Evolutionary conservation across 768 basidiomycete genomes (phyloP), one percentile per base, ranked within the genome.

Genomic region (Naganishia friedmannii): DNA sequence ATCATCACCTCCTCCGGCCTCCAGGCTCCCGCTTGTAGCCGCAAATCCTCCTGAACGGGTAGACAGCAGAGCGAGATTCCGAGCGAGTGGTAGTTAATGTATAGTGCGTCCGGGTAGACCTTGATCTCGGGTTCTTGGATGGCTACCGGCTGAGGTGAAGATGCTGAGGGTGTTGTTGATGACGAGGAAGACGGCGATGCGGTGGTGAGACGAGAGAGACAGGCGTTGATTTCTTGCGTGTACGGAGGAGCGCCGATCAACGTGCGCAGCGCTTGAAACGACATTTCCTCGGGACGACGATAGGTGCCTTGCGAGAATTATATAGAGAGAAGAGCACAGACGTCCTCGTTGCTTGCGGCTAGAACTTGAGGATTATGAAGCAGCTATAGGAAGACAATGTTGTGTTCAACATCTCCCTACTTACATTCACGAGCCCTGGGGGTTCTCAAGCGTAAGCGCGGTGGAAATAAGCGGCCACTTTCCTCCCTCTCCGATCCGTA

Each of bases 31-130:
- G 84, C 79, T 63, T 80, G 81, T 37, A 85, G 75, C 23, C 84
- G 85, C 12, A 81, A 76, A 67, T 77, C 29, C 87, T 88, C 23
- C 85, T 82, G 63, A 5, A 81, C 81, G 6, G 92, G 91, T 28
- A 84, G 73, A 83, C 89, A 94, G 74, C 89, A 86, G 55, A 96
- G 82, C 73, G 92, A 94, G 75, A 95, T 75, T 13, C 94, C 94
- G 34, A 94, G 84, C 0, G 84, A 37, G 76, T 85, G 85, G 82
- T 92, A 94, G 79, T 91, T 94, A 83, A 91, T 86, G 83, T 93
- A 98, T 73, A 92, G 87, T 9, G 86, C 86, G 79, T 96, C 92
- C 32, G 90, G 78, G 79, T 91, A 93, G 0, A 87, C 83, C 78
- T 91, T 92, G 80, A 92, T 82, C 74, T 90, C 86, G 37, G 90